Evolutionary conservation across 306 rosid genomes (phyloP).

Genomic region (Benincasa hispida): DNA sequence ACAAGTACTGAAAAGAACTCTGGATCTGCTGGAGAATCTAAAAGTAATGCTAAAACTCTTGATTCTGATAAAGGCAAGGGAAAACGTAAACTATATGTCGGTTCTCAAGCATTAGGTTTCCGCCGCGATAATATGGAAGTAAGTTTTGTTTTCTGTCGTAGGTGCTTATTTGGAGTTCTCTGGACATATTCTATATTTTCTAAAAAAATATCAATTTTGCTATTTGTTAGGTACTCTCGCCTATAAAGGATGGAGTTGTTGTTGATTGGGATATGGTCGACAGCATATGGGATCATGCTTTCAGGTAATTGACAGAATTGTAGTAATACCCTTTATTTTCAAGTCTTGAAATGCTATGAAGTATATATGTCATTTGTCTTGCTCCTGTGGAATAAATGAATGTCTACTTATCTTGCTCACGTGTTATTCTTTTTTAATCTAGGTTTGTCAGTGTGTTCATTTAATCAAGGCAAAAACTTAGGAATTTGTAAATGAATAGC

Average conservation of each 20-base stretch:
- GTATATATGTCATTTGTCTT: not conserved
- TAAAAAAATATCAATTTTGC: not conserved
- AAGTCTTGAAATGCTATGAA: not conserved
- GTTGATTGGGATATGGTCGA: constrained; percentile 97
- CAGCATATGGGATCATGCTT: constrained; percentile 97
- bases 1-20: constrained; percentile 54
- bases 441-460: not conserved
- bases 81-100: constrained; percentile 69
- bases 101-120: constrained; percentile 84
- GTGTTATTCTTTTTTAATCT: not conserved
- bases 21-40: constrained; percentile 47
- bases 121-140: constrained; percentile 97
- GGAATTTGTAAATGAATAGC: not conserved
- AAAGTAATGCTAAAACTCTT: constrained; percentile 26
- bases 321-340: not conserved
- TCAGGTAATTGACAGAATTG: constrained; percentile 35
- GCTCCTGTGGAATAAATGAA: not conserved
- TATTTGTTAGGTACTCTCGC: constrained; percentile 56
- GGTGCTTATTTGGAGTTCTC: not conserved
- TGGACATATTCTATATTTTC: not conserved
- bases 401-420: not conserved
- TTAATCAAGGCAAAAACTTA: not conserved
- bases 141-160: constrained; percentile 7
- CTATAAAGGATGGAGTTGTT: constrained; percentile 78
- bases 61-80: constrained; percentile 76